Evolutionary conservation across 352 stramenopile species (phyloP).

Genomic region (Pythium scleroteichum): DNA sequence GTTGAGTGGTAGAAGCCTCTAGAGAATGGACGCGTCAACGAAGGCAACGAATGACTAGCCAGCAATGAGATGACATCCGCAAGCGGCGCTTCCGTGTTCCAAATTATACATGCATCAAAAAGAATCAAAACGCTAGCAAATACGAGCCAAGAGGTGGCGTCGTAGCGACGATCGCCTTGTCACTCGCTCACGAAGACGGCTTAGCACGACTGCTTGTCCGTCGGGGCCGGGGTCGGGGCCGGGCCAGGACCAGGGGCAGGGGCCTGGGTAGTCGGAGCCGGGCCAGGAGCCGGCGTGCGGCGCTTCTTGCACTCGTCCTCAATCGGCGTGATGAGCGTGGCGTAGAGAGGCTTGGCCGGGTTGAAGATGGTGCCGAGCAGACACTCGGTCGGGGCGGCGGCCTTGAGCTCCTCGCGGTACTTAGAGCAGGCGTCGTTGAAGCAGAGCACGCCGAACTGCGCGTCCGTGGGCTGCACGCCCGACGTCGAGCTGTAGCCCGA

Average conservation of each 20-base stretch:
- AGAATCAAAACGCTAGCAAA: not conserved
- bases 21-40: too few relatives aligned
- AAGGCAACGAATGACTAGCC: too few relatives aligned
- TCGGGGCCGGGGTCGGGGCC: slow-evolving; percentile 6
- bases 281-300: not conserved
- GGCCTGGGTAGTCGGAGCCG: too few relatives aligned
- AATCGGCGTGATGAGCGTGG: slow-evolving; percentile 7
- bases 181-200: not conserved
- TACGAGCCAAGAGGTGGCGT: not conserved
- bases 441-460: slow-evolving; percentile 12
- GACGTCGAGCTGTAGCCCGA: slow-evolving; percentile 9
- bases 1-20: too few relatives aligned
- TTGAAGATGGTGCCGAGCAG: not conserved
- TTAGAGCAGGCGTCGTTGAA: slow-evolving; percentile 10
- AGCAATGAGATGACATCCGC: too few relatives aligned
- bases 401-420: slow-evolving; percentile 16
- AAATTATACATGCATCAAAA: slow-evolving; percentile 1
- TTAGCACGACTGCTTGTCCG: slow-evolving; percentile 18
- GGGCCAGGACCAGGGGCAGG: not conserved
- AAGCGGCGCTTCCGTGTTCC: too few relatives aligned
- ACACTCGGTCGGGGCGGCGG: slow-evolving; percentile 5
- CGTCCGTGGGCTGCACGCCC: slow-evolving; percentile 1
- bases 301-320: slow-evolving; percentile 2
- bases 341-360: slow-evolving; percentile 5
- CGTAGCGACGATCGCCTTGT: not conserved